Base-by-base conservation (phyloP, 768 basidiomycete species). In the Leccinum uliginosum region DNA sequence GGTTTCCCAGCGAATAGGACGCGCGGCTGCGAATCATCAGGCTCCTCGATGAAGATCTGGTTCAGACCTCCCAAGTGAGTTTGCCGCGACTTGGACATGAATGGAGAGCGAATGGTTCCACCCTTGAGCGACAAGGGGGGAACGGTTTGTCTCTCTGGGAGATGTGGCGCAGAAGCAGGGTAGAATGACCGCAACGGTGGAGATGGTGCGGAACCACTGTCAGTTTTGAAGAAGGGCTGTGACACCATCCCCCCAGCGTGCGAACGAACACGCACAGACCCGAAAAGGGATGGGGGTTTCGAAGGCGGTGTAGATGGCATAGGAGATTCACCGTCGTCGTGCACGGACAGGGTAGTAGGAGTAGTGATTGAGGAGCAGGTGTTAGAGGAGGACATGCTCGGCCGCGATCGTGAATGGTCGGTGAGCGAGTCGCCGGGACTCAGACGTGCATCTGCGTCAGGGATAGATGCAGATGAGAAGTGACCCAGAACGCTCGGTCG, bases 401-500 rank as follows among this genome's bases (percentile, higher is more conserved):
- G 83, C 30, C 83, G 79, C 17, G 83, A 78, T 32, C 82, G 80
- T 10, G 83, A 78, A 35, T 72, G 76, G 35, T 78, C 73, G 50
- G 69, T 73, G 9, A 62, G 58, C 15, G 71, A 69, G 47, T 78
- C 81, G 17, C 78, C 76, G 29, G 77, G 74, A 45, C 73, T 69
- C 50, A 76, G 65, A 51, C 71, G 80, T 50, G 73, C 60, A 65
- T 77, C 79, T 45, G 73, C 61, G 63, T 77, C 79, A 44, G 80
- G 73, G 29, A 73, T 66, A 51, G 82, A 77, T 52, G 77, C 63
- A 54, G 80, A 77, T 27, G 79, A 73, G 64, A 88, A 88, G 61
- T 87, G 82, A 6, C 82, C 83, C 23, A 87, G 69, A 23, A 89
- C 80, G 59, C 79, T 83, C 11, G 87, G 84, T n/a, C 84, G 78